phyloP scores from a whole-genome alignment of 768 basidiomycete species.

The Kwoniella heveanensis region DNA sequence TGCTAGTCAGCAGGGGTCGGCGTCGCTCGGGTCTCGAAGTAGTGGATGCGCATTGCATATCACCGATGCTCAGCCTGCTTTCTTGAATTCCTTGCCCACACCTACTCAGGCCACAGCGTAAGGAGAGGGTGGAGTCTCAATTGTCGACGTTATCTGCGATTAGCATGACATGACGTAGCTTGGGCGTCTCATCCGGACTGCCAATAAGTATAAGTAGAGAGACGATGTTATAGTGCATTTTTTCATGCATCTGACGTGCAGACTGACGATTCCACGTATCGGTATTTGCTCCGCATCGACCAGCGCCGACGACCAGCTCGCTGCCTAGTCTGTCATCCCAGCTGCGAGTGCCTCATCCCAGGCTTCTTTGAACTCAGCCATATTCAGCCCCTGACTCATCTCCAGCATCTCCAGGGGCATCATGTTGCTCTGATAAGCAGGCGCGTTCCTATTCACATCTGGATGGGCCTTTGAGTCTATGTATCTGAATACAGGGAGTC shows the following conservation, averaged over 20 bases:
- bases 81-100: background rate
- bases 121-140: background rate
- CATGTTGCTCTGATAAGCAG: slow-evolving; percentile 82
- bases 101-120: background rate
- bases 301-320: too few species aligned
- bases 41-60: background rate
- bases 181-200: too few species aligned
- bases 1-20: too few species aligned
- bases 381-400: slow-evolving; percentile 71
- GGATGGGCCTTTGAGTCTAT: slow-evolving; percentile 78
- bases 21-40: background rate
- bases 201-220: too few species aligned
- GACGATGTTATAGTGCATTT: too few species aligned
- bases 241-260: too few species aligned
- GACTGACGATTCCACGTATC: too few species aligned
- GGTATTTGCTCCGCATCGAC: too few species aligned
- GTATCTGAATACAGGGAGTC: slow-evolving; percentile 56
- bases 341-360: slow-evolving; percentile 55
- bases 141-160: background rate
- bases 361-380: slow-evolving; percentile 70
- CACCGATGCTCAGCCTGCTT: background rate
- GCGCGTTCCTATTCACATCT: slow-evolving; percentile 67
- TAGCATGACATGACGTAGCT: background rate
- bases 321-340: slow-evolving; percentile 42
- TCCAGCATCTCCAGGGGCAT: slow-evolving; percentile 84